phyloP scores from a whole-genome alignment of 805 yeast genomes.

The Grigorovia yakushimaensis region DNA sequence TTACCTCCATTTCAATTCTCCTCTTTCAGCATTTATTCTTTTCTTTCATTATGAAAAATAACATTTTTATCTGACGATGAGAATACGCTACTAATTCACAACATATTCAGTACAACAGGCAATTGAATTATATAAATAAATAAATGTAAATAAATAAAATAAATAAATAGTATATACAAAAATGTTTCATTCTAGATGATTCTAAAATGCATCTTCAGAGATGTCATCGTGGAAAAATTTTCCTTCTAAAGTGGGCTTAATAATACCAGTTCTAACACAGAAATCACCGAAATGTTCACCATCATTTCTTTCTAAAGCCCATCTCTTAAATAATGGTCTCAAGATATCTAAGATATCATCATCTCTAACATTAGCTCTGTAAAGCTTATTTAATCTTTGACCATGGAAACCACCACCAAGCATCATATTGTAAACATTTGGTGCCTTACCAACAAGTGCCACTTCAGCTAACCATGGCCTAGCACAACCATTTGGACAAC shows the following conservation, averaged over 20 bases:
- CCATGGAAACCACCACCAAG: constrained; percentile 96
- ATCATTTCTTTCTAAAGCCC: constrained; percentile 85
- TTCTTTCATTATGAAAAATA: no score
- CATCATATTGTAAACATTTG: constrained; percentile 85
- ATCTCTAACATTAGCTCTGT: constrained; percentile 79
- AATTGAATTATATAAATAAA: not conserved
- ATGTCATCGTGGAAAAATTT: constrained; percentile 91
- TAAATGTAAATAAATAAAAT: not conserved
- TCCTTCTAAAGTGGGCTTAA: constrained; percentile 83
- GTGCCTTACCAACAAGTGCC: constrained; percentile 91
- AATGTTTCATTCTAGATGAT: no score
- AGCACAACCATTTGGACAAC: constrained; percentile 98
- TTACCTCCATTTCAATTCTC: no score
- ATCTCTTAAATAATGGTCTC: constrained; percentile 82
- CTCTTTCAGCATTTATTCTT: no score
- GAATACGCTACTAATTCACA: no score
- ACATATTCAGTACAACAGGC: not conserved
- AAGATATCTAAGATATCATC: constrained; percentile 71
- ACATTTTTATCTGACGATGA: no score
- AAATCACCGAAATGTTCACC: constrained; percentile 96
- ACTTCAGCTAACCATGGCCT: constrained; percentile 97
- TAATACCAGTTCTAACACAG: constrained; percentile 76
- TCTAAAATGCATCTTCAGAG: constrained; percentile 55
- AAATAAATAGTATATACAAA: not conserved
- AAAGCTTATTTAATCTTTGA: constrained; percentile 82